These are phyloP conservation scores for Conticribra guillardii DNA, from an alignment of 108 stramenopile genomes.

Conservation along the genomic window DNA sequence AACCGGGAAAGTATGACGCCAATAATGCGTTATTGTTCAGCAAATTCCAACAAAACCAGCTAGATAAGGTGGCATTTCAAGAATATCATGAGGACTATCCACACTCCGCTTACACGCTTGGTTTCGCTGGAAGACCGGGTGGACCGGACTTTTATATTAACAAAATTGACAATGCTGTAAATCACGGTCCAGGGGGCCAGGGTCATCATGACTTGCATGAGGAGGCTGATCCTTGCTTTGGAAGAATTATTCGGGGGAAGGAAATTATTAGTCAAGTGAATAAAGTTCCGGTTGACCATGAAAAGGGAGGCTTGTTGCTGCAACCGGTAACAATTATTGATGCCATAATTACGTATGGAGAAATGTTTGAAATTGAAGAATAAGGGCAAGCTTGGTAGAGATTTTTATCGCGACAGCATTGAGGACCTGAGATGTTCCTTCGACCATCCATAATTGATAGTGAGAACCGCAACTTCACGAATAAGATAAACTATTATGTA, in stretches of 20 bases:
- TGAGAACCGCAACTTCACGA: too few species aligned
- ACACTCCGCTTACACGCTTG: constrained; percentile 80
- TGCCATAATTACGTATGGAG: constrained; percentile 18
- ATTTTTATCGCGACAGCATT: too few species aligned
- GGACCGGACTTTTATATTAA: constrained; percentile 94
- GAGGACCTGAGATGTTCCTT: too few species aligned
- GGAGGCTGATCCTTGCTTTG: constrained; percentile 96
- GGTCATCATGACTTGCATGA: constrained; percentile 65
- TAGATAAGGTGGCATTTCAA: constrained; percentile 66
- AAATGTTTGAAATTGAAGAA: constrained; percentile 5
- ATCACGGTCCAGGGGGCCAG: constrained; percentile 94
- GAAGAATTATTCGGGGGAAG: constrained; percentile 68
- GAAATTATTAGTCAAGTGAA: constrained; percentile 60
- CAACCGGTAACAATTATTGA: constrained; percentile 34
- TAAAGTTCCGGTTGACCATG: constrained; percentile 30
- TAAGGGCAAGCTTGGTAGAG: too few species aligned
- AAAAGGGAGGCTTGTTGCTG: constrained; percentile 1
- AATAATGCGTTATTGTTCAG: constrained; percentile 19
- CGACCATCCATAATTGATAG: too few species aligned
- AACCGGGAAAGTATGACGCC: constrained; percentile 20
- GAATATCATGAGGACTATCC: constrained; percentile 82
- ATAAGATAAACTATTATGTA: too few species aligned
- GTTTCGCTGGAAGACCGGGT: constrained; percentile 89
- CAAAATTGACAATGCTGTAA: constrained; percentile 73
- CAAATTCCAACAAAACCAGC: constrained; percentile 53